Conservation (phyloP, 257 asterid genomes). For the Leptodermis oblonga region DNA sequence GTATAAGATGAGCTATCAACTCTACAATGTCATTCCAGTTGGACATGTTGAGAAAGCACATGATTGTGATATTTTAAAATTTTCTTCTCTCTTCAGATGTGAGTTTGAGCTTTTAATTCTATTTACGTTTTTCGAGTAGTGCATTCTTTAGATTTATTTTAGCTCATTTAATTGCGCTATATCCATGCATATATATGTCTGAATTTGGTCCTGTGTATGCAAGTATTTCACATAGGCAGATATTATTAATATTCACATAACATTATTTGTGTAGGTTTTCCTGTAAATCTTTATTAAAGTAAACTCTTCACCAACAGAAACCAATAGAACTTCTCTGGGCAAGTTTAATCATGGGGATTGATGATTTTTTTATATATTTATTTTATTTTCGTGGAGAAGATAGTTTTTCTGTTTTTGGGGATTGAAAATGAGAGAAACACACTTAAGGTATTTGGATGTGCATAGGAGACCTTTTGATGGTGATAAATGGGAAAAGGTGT, state of each 20-base stretch:
- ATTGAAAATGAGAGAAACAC: not conserved
- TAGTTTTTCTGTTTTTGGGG: no score
- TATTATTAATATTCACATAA: not conserved
- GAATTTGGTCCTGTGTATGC: not conserved
- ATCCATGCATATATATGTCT: not conserved
- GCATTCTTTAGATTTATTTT: not conserved
- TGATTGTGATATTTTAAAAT: not conserved
- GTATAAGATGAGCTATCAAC: not conserved
- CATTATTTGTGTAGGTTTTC: not conserved
- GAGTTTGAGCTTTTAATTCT: not conserved
- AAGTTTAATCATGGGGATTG: not conserved
- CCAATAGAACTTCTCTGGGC: not conserved
- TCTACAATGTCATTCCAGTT: not conserved
- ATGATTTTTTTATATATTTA: not conserved
- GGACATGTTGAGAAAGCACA: not conserved
- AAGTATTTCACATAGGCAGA: not conserved
- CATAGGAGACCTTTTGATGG: not conserved
- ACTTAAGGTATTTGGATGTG: no score
- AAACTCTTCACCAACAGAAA: not conserved
- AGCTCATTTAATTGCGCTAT: not conserved
- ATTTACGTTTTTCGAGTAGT: not conserved
- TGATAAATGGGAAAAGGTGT: no score
- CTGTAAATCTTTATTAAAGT: not conserved
- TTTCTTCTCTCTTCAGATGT: not conserved
- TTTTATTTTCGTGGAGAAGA: no score